These are phyloP conservation scores for Zea luxurians DNA, from an alignment of 176 grass and related monocot genomes.

Conservation along the genomic window DNA sequence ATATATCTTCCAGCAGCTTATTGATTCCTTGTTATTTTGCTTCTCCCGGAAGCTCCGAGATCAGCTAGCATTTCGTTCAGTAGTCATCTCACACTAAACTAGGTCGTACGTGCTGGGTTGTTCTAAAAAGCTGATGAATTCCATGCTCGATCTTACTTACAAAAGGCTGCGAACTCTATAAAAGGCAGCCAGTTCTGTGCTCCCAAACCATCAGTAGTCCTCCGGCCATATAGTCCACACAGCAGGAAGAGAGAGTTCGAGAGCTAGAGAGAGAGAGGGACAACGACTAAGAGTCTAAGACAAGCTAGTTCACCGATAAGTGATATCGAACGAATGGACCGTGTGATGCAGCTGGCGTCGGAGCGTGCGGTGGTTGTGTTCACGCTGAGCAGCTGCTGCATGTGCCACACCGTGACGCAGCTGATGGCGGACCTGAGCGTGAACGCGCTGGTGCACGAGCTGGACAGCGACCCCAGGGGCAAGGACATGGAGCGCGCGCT, in stretches of 20 bases:
- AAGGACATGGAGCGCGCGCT: slow-evolving; percentile 60
- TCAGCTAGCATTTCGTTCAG: neutral
- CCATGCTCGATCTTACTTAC: neutral
- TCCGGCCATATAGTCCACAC: too few relatives aligned
- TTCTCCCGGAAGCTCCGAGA: neutral
- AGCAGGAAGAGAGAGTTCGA: too few relatives aligned
- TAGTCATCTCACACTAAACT: neutral
- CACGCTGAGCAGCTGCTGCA: slow-evolving; percentile 72
- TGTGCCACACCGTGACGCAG: slow-evolving; percentile 75
- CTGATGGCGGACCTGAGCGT: slow-evolving; percentile 65
- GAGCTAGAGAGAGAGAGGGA: neutral
- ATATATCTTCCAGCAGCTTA: neutral
- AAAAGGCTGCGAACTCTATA: too few relatives aligned
- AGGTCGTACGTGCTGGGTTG: neutral
- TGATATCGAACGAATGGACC: slow-evolving; percentile 44
- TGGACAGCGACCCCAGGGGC: slow-evolving; percentile 54
- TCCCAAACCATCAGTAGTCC: too few relatives aligned
- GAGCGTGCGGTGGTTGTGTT: slow-evolving; percentile 74
- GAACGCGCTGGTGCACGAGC: slow-evolving; percentile 53
- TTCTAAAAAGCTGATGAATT: neutral
- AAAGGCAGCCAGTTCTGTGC: too few relatives aligned
- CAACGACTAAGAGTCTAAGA: too few relatives aligned
- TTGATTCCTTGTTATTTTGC: slow-evolving; percentile 32
- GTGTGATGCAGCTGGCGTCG: slow-evolving; percentile 53
- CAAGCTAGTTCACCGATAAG: too few relatives aligned